These are phyloP conservation scores for Candida smagusa DNA, from an alignment of 1,139 yeast genomes.

Conservation along the genomic window DNA sequence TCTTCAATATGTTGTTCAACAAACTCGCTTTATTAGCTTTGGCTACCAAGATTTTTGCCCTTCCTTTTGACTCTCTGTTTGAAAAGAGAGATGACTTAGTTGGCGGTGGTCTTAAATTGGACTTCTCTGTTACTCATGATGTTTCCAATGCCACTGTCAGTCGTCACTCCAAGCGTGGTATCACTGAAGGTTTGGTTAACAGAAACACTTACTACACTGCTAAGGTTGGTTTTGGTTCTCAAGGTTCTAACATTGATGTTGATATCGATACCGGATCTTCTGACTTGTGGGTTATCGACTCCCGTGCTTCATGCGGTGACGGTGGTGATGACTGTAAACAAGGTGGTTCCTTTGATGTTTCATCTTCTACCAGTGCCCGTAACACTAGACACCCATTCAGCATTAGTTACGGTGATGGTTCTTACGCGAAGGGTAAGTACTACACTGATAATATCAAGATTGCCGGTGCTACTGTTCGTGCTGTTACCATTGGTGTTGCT, in stretches of 20 bases:
- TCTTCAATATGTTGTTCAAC: not conserved
- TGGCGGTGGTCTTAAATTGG: slow-evolving; percentile 4
- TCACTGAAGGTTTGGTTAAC: not conserved
- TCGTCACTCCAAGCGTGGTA: not conserved
- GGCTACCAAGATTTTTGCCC: slow-evolving; percentile 3
- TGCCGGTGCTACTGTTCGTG: slow-evolving; percentile 2
- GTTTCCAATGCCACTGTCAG: not conserved
- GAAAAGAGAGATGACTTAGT: slow-evolving; percentile 1
- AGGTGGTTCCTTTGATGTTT: slow-evolving; percentile 9
- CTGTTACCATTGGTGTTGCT: slow-evolving; percentile 15
- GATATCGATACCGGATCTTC: slow-evolving; percentile 20
- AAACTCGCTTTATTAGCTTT: slow-evolving; percentile 5
- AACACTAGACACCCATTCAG: slow-evolving; percentile 8
- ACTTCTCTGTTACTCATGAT: slow-evolving; percentile 1
- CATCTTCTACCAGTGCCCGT: slow-evolving; percentile 6
- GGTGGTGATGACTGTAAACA: slow-evolving; percentile 1
- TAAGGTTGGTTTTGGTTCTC: slow-evolving; percentile 9
- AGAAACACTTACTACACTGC: slow-evolving; percentile 5
- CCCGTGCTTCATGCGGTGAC: slow-evolving; percentile 4
- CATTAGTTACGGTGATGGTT: slow-evolving; percentile 11
- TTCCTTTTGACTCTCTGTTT: slow-evolving; percentile 1
- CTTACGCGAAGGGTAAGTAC: slow-evolving; percentile 9
- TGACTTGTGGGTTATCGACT: slow-evolving; percentile 17
- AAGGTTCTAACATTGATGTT: slow-evolving; percentile 7
- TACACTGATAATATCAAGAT: slow-evolving; percentile 7